Evolutionary conservation across 2,329 filamentous ascomycete species (phyloP), one percentile per base, ranked within the genome.

Genomic region (Sporothrix phasma): DNA sequence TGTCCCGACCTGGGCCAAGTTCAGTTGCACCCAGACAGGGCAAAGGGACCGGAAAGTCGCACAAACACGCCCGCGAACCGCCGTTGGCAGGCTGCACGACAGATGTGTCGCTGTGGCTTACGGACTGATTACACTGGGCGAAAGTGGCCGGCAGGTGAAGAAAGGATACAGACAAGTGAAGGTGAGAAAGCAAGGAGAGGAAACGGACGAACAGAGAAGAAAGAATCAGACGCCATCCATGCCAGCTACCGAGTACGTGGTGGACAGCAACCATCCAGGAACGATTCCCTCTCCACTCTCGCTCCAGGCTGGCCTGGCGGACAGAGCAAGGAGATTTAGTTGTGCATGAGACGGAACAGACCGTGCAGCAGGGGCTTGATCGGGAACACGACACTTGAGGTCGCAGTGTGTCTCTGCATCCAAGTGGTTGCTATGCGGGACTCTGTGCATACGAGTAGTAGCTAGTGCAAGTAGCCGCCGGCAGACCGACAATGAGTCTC

Each of bases 261-360:
- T 47, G 22, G 10, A 26, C 45, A 47, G 24, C 22, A 47, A 47
- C 13, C 45, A 47, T 10, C 11, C 22, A 47, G 26, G 45, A 24
- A 26, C 41, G 26, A 46, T 45, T 37, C 46, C 22, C 4, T 49
- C 39, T 31, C 26, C n/a, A n/a, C 26, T 51, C 26, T 10, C 15
- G 11, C 17, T 51, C 26, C 26, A 34, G 19, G n/a, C 47, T 51
- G 17, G 6, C 47, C 26, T 10, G 47, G n/a, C 47, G n/a, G n/a
- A n/a, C 47, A 47, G 26, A 31, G 6, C 26, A 51, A 26, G 11
- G 26, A 15, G 22, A 4, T 11, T 24, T 24, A 51, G 34, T 29
- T 54, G 60, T 54, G 47, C 60, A 31, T 45, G 26, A n/a, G 60
- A 53, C 60, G 60, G 47, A 45, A 43, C 46, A 62, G 17, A 41